Conservation (phyloP, 2,329 filamentous ascomycete genomes). For the Fusarium sp. region DNA sequence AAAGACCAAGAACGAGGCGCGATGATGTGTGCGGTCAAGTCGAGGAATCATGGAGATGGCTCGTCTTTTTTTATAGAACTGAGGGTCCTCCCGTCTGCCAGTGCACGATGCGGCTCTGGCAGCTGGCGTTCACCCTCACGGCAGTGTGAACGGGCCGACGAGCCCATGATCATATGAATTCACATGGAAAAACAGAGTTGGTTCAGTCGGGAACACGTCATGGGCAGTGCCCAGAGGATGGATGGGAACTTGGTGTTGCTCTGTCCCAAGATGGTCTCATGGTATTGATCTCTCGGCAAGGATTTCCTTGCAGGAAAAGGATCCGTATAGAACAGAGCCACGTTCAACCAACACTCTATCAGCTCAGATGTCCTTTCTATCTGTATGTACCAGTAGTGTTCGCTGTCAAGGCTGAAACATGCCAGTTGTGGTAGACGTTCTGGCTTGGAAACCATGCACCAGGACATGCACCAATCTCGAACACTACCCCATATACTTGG, state of each 20-base stretch:
- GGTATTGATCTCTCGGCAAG: background rate
- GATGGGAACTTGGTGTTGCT: background rate
- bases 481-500: background rate
- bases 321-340: background rate
- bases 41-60: background rate
- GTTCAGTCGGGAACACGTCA: background rate
- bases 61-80: constrained; percentile 1
- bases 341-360: background rate
- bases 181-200: background rate
- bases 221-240: constrained; percentile 10
- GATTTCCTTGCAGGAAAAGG: background rate
- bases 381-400: background rate
- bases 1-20: background rate
- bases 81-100: background rate
- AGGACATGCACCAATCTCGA: background rate
- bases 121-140: constrained; percentile 11
- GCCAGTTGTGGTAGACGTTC: background rate
- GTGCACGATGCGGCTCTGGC: constrained; percentile 12
- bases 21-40: background rate
- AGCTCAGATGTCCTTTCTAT: background rate
- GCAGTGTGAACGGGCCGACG: background rate
- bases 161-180: background rate
- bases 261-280: background rate
- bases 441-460: background rate
- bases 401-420: background rate